Base-by-base conservation (phyloP, 805 yeast species). In the Wickerhamomyces sydowiorum region DNA sequence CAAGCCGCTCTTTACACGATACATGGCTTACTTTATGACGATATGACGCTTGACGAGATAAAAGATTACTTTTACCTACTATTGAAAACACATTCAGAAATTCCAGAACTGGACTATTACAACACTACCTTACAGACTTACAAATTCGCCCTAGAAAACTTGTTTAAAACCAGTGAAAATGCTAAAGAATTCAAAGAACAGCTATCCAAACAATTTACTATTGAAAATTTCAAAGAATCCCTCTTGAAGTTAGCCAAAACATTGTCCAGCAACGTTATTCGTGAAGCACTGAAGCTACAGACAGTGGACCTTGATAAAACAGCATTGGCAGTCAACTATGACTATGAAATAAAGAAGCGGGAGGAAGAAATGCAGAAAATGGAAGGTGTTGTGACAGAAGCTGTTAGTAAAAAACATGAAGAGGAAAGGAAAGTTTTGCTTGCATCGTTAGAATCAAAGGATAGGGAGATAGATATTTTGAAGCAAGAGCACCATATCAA, bases 1-100 rank as follows among this genome's bases (percentile, higher is more conserved):
- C 43, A 46, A 12, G 39, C 51, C 22, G 48, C 50, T 3, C 33
- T 29, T 15, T 34, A 21, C 37, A 19, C 30, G 5, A 5, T 28
- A 28, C 30, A 28, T 12, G 15, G 30, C 9, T 28, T 28, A 28
- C 9, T 28, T 6, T 28, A 28, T 28, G 30, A 28, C 15, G 17
- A 28, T n/a, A 18, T 7, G 15, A 15, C 30, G 8, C 14, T 28
- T 5, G 30, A 28, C 5, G 30, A 28, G 4, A 14, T 28, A 7
- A 28, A 28, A 9, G 15, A 28, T 6, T n/a, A 28, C 30, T 7
- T 28, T 28, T 15, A 9, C 3, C 14, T 28, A 18, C 7, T 28
- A 28, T 28, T 28, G 5, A 14, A 7, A 7, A 4, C 15, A 14
- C 15, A 28, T 14, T 28, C 30, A 6, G 7, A 28, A 14, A 28